A percentile compares a stretch with the other conserved stretches of the same genome.
Conservation (phyloP, 805 yeast genomes). For the Hanseniaspora taiwanica region DNA sequence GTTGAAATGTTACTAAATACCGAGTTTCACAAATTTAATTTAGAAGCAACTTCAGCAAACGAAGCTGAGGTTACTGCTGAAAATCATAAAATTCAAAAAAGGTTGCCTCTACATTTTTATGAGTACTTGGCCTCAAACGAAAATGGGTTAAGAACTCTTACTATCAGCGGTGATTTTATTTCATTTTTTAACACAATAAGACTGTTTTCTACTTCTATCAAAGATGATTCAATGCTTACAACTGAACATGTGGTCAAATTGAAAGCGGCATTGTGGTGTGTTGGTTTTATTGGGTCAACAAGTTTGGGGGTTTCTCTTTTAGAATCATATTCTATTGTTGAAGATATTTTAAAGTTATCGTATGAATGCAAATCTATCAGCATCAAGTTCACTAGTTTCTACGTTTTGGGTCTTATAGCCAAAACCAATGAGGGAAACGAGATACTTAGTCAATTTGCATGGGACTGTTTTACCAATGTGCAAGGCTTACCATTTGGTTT, state of each 20-base stretch:
- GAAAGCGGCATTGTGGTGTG: slow-evolving; percentile 75
- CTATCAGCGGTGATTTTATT: slow-evolving; percentile 34
- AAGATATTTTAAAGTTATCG: slow-evolving; percentile 40
- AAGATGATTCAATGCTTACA: slow-evolving; percentile 10
- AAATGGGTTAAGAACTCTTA: slow-evolving; percentile 59
- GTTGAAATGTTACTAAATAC: slow-evolving; percentile 30
- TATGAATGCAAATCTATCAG: slow-evolving; percentile 38
- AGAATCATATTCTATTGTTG: slow-evolving; percentile 38
- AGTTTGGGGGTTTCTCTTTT: slow-evolving; percentile 50
- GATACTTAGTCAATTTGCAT: slow-evolving; percentile 65
- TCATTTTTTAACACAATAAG: slow-evolving; percentile 26
- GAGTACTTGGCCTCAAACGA: slow-evolving; percentile 68
- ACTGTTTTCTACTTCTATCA: slow-evolving; percentile 17
- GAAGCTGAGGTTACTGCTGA: no score
- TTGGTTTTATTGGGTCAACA: slow-evolving; percentile 71
- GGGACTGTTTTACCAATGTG: slow-evolving; percentile 43
- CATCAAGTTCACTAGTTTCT: slow-evolving; percentile 65
- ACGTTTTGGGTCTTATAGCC: slow-evolving; percentile 61
- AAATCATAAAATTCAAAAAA: slow-evolving; percentile 7
- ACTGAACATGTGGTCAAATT: slow-evolving; percentile 32
- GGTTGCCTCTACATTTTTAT: slow-evolving; percentile 56
- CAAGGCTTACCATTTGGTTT: slow-evolving; percentile 32
- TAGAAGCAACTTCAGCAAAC: no score
- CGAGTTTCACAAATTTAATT: slow-evolving; percentile 10
- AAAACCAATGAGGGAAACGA: slow-evolving; percentile 71